Base-by-base conservation (phyloP, 2,329 filamentous ascomycete species). In the Arthrinium puccinioides region DNA sequence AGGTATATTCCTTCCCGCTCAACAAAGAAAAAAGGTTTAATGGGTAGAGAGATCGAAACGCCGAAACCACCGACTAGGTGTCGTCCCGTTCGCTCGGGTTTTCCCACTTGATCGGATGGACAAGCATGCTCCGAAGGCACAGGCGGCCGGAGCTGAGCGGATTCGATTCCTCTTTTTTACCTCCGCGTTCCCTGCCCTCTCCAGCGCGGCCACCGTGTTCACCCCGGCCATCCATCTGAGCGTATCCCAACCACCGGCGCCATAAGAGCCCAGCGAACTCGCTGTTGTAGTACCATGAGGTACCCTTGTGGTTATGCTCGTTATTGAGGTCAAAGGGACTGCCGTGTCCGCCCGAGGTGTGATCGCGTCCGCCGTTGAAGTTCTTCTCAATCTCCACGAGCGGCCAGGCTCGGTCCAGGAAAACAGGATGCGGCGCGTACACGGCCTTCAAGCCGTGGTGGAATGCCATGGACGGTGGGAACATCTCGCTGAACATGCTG, bases 261-360 rank as follows among this genome's bases (percentile, higher is more conserved):
- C 87, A 94, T 47, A 94, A 55, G n/a, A 82, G 74, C 5, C 81
- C 74, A 1, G 84, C 79, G 52, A 92, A 94, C 34, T 80, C 74
- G 16, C 80, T 80, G 49, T 87, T 84, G 60, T 87, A 94, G 60
- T 90, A 94, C 84, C 85, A 94, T 30, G 74, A 87, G 29, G 81
- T 82, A 11, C 87, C 85, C 49, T 77, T 76, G 64, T 90, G 87
- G 59, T 89, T 89, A 57, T 87, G 84, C 61, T 94, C 87, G 37
- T 87, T 79, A 46, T 75, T 71, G 15, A 71, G 51, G 39, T 81
- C 78, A 48, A 83, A 87, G 6, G 84, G 72, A 26, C 78, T 82
- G 24, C 82, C 79, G 21, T 68, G 65, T 2, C 82, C 76, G 7
- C 79, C 75, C 0, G 79, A 72, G 2, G 74, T 79, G 44, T 79